Percentiles rank a stretch among this genome's conserved stretches.
Evolutionary conservation across 441 rosid species (phyloP).

Genomic region (Populus tomentosa): DNA sequence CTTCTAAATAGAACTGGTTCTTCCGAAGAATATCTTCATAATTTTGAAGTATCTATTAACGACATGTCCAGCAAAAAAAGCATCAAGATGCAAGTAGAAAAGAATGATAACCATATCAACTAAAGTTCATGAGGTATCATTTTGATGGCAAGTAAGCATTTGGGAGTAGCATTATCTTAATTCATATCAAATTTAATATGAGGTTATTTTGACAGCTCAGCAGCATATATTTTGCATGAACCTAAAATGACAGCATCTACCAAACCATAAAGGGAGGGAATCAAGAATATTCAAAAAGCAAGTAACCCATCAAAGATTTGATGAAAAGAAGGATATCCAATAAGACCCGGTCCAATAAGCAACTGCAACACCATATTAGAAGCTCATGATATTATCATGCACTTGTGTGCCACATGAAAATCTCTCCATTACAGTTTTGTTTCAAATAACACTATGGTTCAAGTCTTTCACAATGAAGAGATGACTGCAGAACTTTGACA

Average conservation of each 20-base stretch:
- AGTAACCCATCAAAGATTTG: background rate
- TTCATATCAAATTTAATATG: background rate
- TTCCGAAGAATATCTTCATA: slow-evolving; percentile 65
- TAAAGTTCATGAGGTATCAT: slow-evolving; percentile 1
- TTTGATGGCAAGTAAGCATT: background rate
- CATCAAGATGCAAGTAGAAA: background rate
- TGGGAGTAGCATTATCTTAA: background rate
- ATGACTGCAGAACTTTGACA: no score
- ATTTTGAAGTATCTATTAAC: slow-evolving; percentile 69
- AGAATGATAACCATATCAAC: slow-evolving; percentile 7
- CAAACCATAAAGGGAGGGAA: background rate
- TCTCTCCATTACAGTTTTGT: background rate
- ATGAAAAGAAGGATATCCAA: background rate
- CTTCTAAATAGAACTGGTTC: slow-evolving; percentile 71
- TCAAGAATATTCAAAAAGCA: background rate
- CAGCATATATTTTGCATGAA: background rate
- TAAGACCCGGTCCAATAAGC: background rate
- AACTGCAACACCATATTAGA: background rate
- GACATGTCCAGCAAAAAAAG: slow-evolving; percentile 12
- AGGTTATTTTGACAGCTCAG: background rate
- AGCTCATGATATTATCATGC: background rate
- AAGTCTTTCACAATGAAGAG: no score
- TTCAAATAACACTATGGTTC: background rate
- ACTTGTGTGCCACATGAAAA: background rate
- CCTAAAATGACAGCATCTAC: background rate